These are phyloP conservation scores for Cladophialophora carrionii DNA, from an alignment of 2,329 filamentous ascomycete genomes.

Conservation along the genomic window DNA sequence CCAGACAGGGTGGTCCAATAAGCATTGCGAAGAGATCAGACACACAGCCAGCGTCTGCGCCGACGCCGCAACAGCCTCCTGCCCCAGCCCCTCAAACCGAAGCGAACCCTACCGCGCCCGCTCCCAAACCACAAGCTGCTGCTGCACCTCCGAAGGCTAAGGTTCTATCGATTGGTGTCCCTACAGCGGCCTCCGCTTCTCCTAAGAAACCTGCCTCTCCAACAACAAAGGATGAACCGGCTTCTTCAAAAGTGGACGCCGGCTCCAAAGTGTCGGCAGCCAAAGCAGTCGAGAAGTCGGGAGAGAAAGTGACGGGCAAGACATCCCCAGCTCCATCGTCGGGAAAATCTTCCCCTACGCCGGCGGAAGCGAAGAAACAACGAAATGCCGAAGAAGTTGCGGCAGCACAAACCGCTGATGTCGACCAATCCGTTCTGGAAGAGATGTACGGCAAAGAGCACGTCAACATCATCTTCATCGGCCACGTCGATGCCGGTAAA, in stretches of 20 bases:
- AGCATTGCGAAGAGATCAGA: conserved; percentile 47
- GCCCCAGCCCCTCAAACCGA: conserved; percentile 51
- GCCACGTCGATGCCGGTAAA: conserved; percentile 98
- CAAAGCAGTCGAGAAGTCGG: conserved; percentile 88
- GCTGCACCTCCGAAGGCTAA: conserved; percentile 58
- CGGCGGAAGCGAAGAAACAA: conserved; percentile 62
- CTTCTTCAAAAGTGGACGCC: conserved; percentile 61
- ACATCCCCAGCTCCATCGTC: conserved; percentile 81
- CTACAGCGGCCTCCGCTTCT: conserved; percentile 42
- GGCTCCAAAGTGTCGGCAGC: conserved; percentile 79
- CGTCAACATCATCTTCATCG: conserved; percentile 96
- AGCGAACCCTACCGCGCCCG: conserved; percentile 43
- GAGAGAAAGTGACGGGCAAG: conserved; percentile 73
- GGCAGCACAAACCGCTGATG: conserved; percentile 77
- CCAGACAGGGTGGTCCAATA: conserved; percentile 51
- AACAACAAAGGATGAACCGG: conserved; percentile 57
- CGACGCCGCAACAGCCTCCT: conserved; percentile 49
- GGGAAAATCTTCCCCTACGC: conserved; percentile 77
- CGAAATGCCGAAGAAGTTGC: conserved; percentile 81
- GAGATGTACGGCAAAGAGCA: conserved; percentile 91
- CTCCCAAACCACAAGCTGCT: conserved; percentile 27
- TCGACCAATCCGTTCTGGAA: conserved; percentile 81
- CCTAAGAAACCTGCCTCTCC: conserved; percentile 52
- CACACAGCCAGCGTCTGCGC: conserved; percentile 52
- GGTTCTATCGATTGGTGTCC: conserved; percentile 73